phyloP scores from a whole-genome alignment of 192 early-diverging fungal genomes.

The Backusella australiensis region DNA sequence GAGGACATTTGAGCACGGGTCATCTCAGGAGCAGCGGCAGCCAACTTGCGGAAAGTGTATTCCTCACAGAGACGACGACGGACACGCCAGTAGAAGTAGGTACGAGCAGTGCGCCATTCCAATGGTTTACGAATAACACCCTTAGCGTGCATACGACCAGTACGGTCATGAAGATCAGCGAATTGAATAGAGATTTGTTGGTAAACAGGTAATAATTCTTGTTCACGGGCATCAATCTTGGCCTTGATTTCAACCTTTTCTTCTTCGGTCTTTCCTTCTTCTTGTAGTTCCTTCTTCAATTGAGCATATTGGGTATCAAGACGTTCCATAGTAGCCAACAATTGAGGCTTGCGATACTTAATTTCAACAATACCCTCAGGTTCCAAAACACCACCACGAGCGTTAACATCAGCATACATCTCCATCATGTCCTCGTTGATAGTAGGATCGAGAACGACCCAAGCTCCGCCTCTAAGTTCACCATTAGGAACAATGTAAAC shows the following conservation, averaged over 20 bases:
- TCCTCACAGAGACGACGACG: slow-evolving; percentile 80
- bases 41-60: slow-evolving; percentile 62
- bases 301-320: slow-evolving; percentile 75
- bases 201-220: slow-evolving; percentile 86
- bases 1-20: slow-evolving; percentile 50
- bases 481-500: slow-evolving; percentile 93
- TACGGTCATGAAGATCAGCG: slow-evolving; percentile 96
- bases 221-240: slow-evolving; percentile 79
- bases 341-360: slow-evolving; percentile 94
- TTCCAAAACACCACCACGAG: slow-evolving; percentile 94
- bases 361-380: slow-evolving; percentile 98
- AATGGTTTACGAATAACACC: slow-evolving; percentile 78
- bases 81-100: slow-evolving; percentile 93
- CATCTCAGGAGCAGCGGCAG: slow-evolving; percentile 41
- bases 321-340: slow-evolving; percentile 91
- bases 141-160: slow-evolving; percentile 96
- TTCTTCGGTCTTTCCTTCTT: slow-evolving; percentile 50
- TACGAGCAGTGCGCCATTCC: slow-evolving; percentile 76
- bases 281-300: slow-evolving; percentile 64
- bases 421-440: slow-evolving; percentile 99
- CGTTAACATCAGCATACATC: slow-evolving; percentile 94
- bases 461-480: slow-evolving; percentile 97
- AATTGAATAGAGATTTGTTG: slow-evolving; percentile 94
- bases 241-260: slow-evolving; percentile 67
- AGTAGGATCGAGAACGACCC: slow-evolving; percentile 96